Percentiles rank a stretch among this genome's conserved stretches.
Conservation (phyloP, 1,284 basidiomycete genomes). For the Coriolopsis trogii region DNA sequence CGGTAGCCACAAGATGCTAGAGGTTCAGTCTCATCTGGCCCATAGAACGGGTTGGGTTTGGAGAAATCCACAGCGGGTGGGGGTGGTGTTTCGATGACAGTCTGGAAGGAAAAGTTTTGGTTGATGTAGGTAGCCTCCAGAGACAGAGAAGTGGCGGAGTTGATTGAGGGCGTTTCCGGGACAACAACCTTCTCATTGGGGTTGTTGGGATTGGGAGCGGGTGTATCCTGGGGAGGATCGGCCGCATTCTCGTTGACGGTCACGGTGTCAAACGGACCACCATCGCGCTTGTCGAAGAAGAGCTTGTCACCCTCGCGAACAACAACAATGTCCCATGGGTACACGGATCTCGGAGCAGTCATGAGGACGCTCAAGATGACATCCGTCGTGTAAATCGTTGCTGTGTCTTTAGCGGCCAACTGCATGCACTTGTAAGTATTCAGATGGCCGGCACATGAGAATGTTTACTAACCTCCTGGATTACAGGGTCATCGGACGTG, state of each 20-base stretch:
- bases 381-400: constrained; percentile 93
- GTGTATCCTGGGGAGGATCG: constrained; percentile 90
- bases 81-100: constrained; percentile 76
- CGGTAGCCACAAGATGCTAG: constrained; percentile 95
- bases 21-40: constrained; percentile 91
- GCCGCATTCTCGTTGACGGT: constrained; percentile 99
- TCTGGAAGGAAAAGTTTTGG: constrained; percentile 98
- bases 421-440: constrained; percentile 34
- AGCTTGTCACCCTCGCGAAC: constrained; percentile 91
- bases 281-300: constrained; percentile 98
- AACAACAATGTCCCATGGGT: constrained; percentile 99
- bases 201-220: constrained; percentile 77
- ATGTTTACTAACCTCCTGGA: constrained; percentile 70
- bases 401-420: constrained; percentile 80
- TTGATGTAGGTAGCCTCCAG: constrained; percentile 99
- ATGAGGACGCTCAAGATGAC: constrained; percentile 95
- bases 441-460: background rate
- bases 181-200: constrained; percentile 64
- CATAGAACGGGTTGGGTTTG: constrained; percentile 95
- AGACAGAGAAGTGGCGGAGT: constrained; percentile 92
- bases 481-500: constrained; percentile 96
- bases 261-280: constrained; percentile 95
- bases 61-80: constrained; percentile 72
- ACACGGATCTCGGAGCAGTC: constrained; percentile 93
- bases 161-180: constrained; percentile 80